These are phyloP conservation scores for Phialocephala sp. DNA, from an alignment of 2,329 filamentous ascomycete genomes.

Conservation along the genomic window DNA sequence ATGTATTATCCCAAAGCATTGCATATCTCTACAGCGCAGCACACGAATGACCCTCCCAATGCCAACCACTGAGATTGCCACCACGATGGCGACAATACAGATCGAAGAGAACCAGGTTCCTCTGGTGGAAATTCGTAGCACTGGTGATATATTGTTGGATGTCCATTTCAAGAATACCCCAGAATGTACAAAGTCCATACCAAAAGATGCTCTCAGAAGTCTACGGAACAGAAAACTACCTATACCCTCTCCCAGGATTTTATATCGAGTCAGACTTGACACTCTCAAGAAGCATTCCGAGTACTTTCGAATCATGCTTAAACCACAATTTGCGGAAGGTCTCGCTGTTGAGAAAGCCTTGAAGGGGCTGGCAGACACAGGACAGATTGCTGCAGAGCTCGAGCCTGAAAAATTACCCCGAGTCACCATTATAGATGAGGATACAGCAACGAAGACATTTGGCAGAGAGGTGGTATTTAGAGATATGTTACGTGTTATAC, in stretches of 20 bases:
- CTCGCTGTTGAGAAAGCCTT: constrained; percentile 59
- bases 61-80: constrained; percentile 13
- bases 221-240: constrained; percentile 34
- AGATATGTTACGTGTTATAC: constrained; percentile 71
- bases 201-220: constrained; percentile 55
- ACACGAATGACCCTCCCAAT: constrained; percentile 29
- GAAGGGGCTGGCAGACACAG: constrained; percentile 51
- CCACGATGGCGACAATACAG: constrained; percentile 25
- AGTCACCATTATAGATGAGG: constrained; percentile 69
- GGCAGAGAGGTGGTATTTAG: constrained; percentile 66
- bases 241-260: constrained; percentile 36
- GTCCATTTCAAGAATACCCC: constrained; percentile 67
- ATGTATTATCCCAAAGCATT: constrained; percentile 16
- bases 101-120: constrained; percentile 34
- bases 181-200: constrained; percentile 54
- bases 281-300: constrained; percentile 65
- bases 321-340: constrained; percentile 69
- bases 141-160: constrained; percentile 70
- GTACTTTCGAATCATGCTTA: constrained; percentile 73
- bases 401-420: constrained; percentile 61
- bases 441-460: constrained; percentile 66
- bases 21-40: constrained; percentile 15
- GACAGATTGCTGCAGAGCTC: constrained; percentile 55
- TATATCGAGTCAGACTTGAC: constrained; percentile 65
- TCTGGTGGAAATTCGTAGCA: constrained; percentile 57